Evolutionary conservation across 2,329 filamentous ascomycete genomes (phyloP), one percentile per base, ranked within the genome.

Genomic region (Monilinia polystroma): DNA sequence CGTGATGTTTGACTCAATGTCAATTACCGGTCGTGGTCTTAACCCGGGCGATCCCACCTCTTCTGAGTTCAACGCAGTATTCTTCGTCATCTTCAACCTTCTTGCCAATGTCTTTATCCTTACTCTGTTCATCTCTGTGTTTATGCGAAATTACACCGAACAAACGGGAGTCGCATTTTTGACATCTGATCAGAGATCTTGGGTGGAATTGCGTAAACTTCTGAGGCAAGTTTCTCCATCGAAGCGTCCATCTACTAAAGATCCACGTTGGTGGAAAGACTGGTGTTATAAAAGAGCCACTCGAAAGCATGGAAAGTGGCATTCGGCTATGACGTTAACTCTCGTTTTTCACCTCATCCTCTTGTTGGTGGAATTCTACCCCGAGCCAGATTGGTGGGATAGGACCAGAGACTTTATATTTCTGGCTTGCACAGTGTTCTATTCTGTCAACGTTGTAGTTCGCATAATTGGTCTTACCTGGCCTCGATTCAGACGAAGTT

Each of bases 101-200:
- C 84, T 99, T 73, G 93, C 93, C 43, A 95, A 95, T 0, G 94
- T 99, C 70, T 99, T 99, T 79, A 90, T 99, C 69, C 84, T 99
- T 75, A 99, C 95, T 1, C 82, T 99, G 75, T 99, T 99, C 78
- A 96, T 99, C 58, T 98, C 95, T 66, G 95, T 99, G 69, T 99
- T 99, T 78, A 99, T 99, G 95, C 92, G 95, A 69, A 99, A 97
- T 77, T 99, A 99, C 79, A 99, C 95, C 0, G 95, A 99, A 79
- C 93, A 98, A 79, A 99, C 95, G 0, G 95, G 95, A 1, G 95
- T 99, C 54, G 95, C 95, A 2, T 99, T 94, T 77, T 81, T 99
- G 73, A 99, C 95, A 0, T 90, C 93, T 0, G 95, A 99, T 74
- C 95, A 99, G 77, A 89, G 95, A 72, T 97, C 94, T 0, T 99